Evolutionary conservation across 139 green algal genomes (phyloP), one percentile per base, ranked within the genome.

Genomic region (Picochlorum sp.): DNA sequence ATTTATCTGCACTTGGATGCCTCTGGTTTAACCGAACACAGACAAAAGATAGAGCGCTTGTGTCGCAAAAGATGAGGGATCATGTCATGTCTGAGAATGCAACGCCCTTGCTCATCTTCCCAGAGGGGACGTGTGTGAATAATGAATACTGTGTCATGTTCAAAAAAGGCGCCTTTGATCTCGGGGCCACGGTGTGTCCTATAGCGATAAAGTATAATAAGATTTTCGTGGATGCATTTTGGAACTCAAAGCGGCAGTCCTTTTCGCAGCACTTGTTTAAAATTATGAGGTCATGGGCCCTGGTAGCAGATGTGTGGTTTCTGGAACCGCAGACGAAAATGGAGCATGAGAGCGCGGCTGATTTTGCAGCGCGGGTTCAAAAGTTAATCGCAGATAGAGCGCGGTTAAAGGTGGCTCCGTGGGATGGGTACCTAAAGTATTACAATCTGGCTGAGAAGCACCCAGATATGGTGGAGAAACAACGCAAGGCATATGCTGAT

Each of bases 181-280:
- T 99, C 62, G 90, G 65, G 11, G 74, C 73, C 47, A 78, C 70
- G 2, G 82, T 91, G n/a, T 92, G 83, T 83, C 92, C 92, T 1
- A 71, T 98, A 0, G 92, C 92, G 58, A 97, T 98, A 75, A 96
- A 96, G 83, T 99, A 99, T 87, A 98, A 99, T 86, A 98, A 97
- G 70, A 95, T 96, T 10, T 99, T 99, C 69, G 94, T 98, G 41
- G 94, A 99, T 54, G 92, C 93, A 9, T 99, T 98, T 68, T 98
- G 93, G 93, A 97, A 97, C 77, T 87, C 72, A 66, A 82, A 80
- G 62, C 62, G 75, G 3, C 83, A 96, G 80, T 91, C 90, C n/a
- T 97, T 97, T 79, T 89, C 86, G 15, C 73, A 76, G 24, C 90
- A 98, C 69, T 71, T 98, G n/a, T 63, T 90, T 26, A 86, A 86